Base-by-base conservation (phyloP, 129 eudicot genomes). In the Pseudognaphalium luteoalbum region DNA sequence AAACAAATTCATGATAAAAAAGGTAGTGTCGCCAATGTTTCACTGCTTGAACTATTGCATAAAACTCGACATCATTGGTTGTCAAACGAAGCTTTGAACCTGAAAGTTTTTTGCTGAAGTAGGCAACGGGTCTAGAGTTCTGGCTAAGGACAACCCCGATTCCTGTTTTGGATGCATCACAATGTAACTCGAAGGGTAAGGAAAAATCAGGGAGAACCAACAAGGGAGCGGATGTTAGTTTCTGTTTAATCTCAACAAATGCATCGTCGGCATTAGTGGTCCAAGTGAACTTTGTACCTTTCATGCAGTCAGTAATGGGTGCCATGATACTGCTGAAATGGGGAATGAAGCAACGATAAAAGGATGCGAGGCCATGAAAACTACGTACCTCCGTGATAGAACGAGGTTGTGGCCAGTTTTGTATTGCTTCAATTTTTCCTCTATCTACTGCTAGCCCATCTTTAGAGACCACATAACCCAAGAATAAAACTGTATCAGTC, bases 11-110 rank as follows among this genome's bases (percentile, higher is more conserved):
- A 4, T 25, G 37, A 2, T 74, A 59, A 22, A 64, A 75, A 4
- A 61, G 60, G 22, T 62, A 64, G 10, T 66, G 56, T 0, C 33
- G 22, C 66, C 57, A 52, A 22, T 76, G 80, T 33, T 44, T 44
- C 1, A 76, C 47, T 17, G 66, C 72, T 14, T 76, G 80, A 15
- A 66, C 64, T 2, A 66, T 7, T 2, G 73, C 79, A 16, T 75
- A 75, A 32, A 76, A 30, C 28, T 75, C 80, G 3, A 75, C 6
- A 30, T 75, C 80, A 52, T 76, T 50, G 5, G 73, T 76, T 34
- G 73, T 66, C 17, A 41, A 76, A 10, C 65, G 44, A 5, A 32
- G 51, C 35, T 33, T 66, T 10, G 65, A 20, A 12, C 73, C 73
- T 5, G 16, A 20, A 1, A 76, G 22, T 16, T 51, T 76, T 34